Evolutionary conservation across 2,329 filamentous ascomycete genomes (phyloP).

Genomic region (Alternaria triticina): DNA sequence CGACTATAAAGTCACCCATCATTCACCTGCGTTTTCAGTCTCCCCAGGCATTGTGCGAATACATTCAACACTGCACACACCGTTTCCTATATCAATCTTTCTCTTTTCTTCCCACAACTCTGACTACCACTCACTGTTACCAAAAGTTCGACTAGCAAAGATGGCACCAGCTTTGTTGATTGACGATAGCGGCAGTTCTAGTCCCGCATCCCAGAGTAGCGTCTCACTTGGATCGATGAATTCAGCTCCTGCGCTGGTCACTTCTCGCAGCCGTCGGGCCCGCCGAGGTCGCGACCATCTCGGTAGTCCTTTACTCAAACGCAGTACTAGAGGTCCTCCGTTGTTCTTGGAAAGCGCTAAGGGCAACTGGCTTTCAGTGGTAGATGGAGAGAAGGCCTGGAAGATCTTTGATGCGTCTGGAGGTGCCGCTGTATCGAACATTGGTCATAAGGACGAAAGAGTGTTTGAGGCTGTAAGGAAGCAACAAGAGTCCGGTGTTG

Average conservation of each 20-base stretch:
- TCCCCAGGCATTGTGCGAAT: background rate
- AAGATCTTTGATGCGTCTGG: constrained; percentile 74
- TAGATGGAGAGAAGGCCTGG: constrained; percentile 51
- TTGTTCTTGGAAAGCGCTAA: constrained; percentile 55
- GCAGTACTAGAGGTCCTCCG: constrained; percentile 57
- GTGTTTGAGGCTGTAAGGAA: constrained; percentile 65
- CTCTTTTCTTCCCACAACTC: background rate
- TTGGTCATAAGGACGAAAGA: constrained; percentile 70
- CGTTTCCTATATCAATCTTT: background rate
- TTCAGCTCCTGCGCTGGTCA: background rate
- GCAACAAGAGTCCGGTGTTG: constrained; percentile 61
- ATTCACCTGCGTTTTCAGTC: background rate
- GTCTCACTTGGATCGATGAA: background rate
- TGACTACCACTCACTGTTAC: background rate
- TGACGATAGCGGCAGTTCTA: constrained; percentile 1
- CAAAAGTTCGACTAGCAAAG: background rate
- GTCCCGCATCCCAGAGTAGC: background rate
- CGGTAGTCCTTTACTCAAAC: constrained; percentile 54
- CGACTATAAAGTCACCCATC: constrained; percentile 15
- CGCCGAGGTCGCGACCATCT: background rate
- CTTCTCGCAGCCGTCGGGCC: background rate
- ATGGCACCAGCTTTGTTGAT: constrained; percentile 14
- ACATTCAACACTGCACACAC: background rate
- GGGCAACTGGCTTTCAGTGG: constrained; percentile 60
- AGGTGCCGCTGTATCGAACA: constrained; percentile 73